phyloP scores from a whole-genome alignment of 345 rosid species.

The Arabidopsis arenosa region DNA sequence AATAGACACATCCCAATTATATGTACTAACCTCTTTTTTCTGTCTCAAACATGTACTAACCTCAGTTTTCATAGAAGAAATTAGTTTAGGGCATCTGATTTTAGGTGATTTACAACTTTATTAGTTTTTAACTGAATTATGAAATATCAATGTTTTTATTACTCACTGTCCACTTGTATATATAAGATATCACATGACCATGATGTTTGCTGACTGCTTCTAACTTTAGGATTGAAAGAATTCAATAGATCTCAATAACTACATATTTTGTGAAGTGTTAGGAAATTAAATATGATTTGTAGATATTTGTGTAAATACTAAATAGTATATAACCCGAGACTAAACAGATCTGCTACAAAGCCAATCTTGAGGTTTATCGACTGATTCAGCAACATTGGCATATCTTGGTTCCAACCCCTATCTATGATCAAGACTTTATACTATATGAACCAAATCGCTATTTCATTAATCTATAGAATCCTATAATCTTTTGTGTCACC shows the following conservation, averaged over 20 bases:
- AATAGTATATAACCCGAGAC: too few relatives aligned
- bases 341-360: neutral
- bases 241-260: neutral
- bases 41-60: neutral
- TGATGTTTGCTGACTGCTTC: neutral
- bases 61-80: neutral
- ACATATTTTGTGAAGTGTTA: neutral
- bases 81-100: too few relatives aligned
- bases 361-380: neutral
- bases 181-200: neutral
- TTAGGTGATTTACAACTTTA: neutral
- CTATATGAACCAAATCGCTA: constrained; percentile 9
- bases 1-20: neutral
- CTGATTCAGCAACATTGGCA: neutral
- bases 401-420: constrained; percentile 10
- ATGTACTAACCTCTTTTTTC: neutral
- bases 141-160: neutral
- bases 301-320: too few relatives aligned
- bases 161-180: too few relatives aligned
- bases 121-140: neutral
- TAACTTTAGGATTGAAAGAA: too few relatives aligned
- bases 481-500: constrained; percentile 27
- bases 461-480: neutral
- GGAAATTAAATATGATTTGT: neutral
- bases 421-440: constrained; percentile 11